Base-by-base conservation (phyloP, 2,329 filamentous ascomycete genomes). In the Penicillium sp. region DNA sequence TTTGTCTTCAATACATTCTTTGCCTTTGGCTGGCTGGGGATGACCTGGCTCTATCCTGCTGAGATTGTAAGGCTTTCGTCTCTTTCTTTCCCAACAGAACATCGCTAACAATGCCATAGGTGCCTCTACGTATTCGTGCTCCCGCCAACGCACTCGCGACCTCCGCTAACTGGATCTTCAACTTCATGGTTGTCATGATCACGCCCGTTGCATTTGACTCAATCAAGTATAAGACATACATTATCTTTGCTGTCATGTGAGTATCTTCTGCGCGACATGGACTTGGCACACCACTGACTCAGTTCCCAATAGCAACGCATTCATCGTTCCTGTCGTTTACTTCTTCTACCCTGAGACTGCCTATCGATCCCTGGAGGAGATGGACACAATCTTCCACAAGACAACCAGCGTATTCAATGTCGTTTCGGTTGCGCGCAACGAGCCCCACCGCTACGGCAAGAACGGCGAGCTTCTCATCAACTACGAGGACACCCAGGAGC, bases 171-270 rank as follows among this genome's bases (percentile, higher is more conserved):
- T 59, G 57, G 57, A 66, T 77, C 15, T 77, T 76, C 64, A 80
- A 81, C 63, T 83, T 83, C 64, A 68, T 83, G 58, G 78, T 84
- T 33, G 81, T 84, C 38, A 81, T 82, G 75, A 77, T 84, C 40
- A 82, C 80, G 0, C 81, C 81, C 0, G 73, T 78, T 2, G 76
- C 79, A 7, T 78, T 83, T 55, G 66, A 70, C 4, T 75, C 72
- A 39, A 79, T 80, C 53, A 65, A 68, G 1, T 79, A 77, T 58
- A 64, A 70, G 49, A 79, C 77, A 1, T 80, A 79, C 60, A 74
- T 77, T 48, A 75, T 77, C 55, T 77, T 77, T 54, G 75, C 74
- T 15, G 74, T 75, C 29, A 78, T 70, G 65, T 70, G 61, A 55
- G 66, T 58, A 33, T 19, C 19, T 34, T 29, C 24, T 21, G 2